These are phyloP conservation scores for Boletus rufocinnamomeus DNA, from an alignment of 768 basidiomycete genomes.

Conservation along the genomic window DNA sequence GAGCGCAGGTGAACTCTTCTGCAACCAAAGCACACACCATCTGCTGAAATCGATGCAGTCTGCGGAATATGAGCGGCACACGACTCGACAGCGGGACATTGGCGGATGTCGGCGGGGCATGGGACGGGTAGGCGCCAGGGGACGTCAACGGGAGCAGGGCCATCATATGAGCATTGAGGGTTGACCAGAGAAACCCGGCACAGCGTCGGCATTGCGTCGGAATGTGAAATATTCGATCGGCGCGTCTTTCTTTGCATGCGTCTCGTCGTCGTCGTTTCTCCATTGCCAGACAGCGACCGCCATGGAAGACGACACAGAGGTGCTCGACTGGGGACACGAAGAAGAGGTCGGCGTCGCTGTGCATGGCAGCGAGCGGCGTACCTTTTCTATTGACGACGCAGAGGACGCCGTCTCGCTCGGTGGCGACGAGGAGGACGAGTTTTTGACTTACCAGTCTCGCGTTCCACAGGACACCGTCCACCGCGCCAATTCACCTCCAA, in stretches of 20 bases:
- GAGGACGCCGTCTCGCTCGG: constrained; percentile 73
- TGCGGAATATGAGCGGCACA: constrained; percentile 77
- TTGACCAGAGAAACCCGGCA: constrained; percentile 20
- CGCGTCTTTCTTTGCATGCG: constrained; percentile 1
- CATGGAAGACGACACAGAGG: constrained; percentile 70
- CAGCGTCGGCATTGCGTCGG: constrained; percentile 24
- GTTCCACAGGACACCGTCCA: constrained; percentile 30
- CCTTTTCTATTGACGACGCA: constrained; percentile 41
- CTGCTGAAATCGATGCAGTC: constrained; percentile 80
- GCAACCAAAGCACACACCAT: constrained; percentile 56
- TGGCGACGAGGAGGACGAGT: constrained; percentile 69
- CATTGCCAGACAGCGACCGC: constrained; percentile 19
- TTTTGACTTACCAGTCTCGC: constrained; percentile 46
- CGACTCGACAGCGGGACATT: constrained; percentile 45
- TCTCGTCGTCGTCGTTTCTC: constrained; percentile 17
- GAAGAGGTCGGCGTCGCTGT: constrained; percentile 46
- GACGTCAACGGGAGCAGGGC: constrained; percentile 37
- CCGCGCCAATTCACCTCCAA: constrained; percentile 23
- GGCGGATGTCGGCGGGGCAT: constrained; percentile 15
- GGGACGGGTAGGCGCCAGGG: constrained; percentile 25
- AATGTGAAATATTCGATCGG: constrained; percentile 18
- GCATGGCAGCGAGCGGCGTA: constrained; percentile 42
- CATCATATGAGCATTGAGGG: constrained; percentile 20
- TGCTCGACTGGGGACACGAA: constrained; percentile 69
- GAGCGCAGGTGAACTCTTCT: not conserved